Evolutionary conservation across 768 basidiomycete genomes (phyloP), one percentile per base, ranked within the genome.

Genomic region (Mycena sanguinolenta): DNA sequence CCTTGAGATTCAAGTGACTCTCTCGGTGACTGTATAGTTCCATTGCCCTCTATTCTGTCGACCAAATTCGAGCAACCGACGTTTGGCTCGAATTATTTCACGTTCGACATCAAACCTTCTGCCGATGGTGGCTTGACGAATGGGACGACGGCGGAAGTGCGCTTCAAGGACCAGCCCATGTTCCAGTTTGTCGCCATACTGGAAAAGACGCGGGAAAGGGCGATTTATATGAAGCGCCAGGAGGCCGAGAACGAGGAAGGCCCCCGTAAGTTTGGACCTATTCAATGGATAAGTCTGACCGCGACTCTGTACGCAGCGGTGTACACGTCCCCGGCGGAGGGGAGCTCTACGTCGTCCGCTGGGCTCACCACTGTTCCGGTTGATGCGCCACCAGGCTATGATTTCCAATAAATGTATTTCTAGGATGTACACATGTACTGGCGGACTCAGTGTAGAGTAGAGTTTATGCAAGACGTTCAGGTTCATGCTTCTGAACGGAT

Each of bases 21-120:
- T 7, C 16, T 9, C 32, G 21, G 25, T 3, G n/a, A 21, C 6
- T 14, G 17, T 32, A 25, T 38, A 81, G 76, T 95, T 38, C 93
- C 91, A 7, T 83, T 93, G 8, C 85, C 83, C 38, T 83, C 91
- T 0, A 88, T 95, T 67, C 80, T 94, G 16, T 87, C 89, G 13
- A 91, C 92, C 23, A 86, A 84, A 72, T 95, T 92, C 76, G 89
- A 93, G 73, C 94, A 95, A 77, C 94, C 94, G 5, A 85, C 89
- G 12, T 90, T 95, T 64, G 87, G 86, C 54, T 79, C 87, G 13
- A 95, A 95, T 78, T 92, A 87, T 72, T 83, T 95, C 57, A 77
- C 82, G 0, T 84, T 95, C 73, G 88, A 91, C 55, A 82, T 95
- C 75, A 88, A 86, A 73, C 93, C 94, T 7, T 85, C 92, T 12